These are phyloP conservation scores for Pharnaceum exiguum DNA, from an alignment of 148 eudicot genomes.

Conservation along the genomic window DNA sequence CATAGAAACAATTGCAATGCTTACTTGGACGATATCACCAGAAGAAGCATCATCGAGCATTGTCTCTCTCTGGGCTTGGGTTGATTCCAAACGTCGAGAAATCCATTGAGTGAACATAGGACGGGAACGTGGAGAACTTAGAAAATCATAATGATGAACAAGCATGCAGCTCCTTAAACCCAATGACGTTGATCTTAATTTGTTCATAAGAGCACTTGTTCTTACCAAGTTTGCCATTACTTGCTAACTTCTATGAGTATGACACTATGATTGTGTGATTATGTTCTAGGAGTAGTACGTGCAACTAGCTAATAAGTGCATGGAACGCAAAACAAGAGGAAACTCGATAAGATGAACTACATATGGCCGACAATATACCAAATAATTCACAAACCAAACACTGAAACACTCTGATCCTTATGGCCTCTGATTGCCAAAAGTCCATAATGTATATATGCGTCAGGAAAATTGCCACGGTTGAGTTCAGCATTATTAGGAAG, in stretches of 20 bases:
- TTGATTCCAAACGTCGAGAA: constrained; percentile 38
- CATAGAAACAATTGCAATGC: background rate
- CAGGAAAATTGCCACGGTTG: too few species aligned
- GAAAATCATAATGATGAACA: constrained; percentile 3
- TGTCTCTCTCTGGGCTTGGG: constrained; percentile 23
- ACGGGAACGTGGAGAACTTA: background rate
- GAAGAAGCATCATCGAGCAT: constrained; percentile 15
- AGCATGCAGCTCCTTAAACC: constrained; percentile 13
- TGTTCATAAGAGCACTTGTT: constrained; percentile 24
- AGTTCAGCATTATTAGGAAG: too few species aligned
- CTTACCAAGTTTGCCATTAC: constrained; percentile 27
- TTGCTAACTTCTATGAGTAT: background rate
- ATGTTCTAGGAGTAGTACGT: too few species aligned
- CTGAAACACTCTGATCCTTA: too few species aligned
- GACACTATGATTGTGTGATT: too few species aligned
- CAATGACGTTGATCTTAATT: constrained; percentile 30
- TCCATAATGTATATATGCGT: too few species aligned
- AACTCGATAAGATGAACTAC: too few species aligned
- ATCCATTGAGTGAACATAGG: background rate
- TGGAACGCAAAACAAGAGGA: too few species aligned
- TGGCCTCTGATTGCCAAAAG: too few species aligned
- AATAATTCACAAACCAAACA: too few species aligned
- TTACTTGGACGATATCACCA: constrained; percentile 24
- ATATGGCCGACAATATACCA: too few species aligned
- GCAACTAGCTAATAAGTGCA: too few species aligned